A percentile compares a stretch with the other conserved stretches of the same genome.
phyloP scores from a whole-genome alignment of 2,329 filamentous ascomycete genomes.

The Colletotrichum abscissum region DNA sequence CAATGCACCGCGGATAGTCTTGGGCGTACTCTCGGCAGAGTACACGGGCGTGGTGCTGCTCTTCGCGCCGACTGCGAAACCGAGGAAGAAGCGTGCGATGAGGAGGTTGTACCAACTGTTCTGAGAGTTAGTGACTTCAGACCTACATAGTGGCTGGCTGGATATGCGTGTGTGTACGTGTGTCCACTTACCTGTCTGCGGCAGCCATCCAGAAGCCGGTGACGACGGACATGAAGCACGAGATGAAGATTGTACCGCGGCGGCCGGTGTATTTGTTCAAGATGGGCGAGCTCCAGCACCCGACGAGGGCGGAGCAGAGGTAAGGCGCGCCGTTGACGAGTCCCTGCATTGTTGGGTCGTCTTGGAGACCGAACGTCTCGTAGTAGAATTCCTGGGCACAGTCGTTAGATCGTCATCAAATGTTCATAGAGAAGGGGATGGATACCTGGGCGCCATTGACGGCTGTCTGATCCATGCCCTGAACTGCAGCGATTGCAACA shows the following conservation, averaged over 20 bases:
- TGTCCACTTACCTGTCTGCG: constrained; percentile 61
- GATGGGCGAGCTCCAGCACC: constrained; percentile 48
- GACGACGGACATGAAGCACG: constrained; percentile 65
- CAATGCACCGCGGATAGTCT: constrained; percentile 51
- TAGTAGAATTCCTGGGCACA: constrained; percentile 49
- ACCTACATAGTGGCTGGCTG: too few species aligned
- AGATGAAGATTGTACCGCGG: constrained; percentile 73
- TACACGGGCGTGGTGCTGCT: constrained; percentile 49
- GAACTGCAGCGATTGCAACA: constrained; percentile 40
- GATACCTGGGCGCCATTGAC: constrained; percentile 73
- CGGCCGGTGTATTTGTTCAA: constrained; percentile 73
- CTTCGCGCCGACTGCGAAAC: constrained; percentile 51
- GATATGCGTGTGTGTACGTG: constrained; percentile 38
- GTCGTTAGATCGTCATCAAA: constrained; percentile 39
- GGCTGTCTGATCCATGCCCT: constrained; percentile 75
- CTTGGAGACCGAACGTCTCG: constrained; percentile 46
- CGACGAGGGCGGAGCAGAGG: constrained; percentile 58
- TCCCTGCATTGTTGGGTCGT: constrained; percentile 57
- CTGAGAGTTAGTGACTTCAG: too few species aligned
- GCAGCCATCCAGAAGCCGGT: constrained; percentile 65
- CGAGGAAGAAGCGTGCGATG: constrained; percentile 47
- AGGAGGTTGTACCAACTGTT: constrained; percentile 48
- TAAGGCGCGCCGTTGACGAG: constrained; percentile 67
- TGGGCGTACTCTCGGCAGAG: constrained; percentile 50
- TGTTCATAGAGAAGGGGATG: constrained; percentile 53